Evolutionary conservation across 768 basidiomycete species (phyloP).

Genomic region (Postia placenta): DNA sequence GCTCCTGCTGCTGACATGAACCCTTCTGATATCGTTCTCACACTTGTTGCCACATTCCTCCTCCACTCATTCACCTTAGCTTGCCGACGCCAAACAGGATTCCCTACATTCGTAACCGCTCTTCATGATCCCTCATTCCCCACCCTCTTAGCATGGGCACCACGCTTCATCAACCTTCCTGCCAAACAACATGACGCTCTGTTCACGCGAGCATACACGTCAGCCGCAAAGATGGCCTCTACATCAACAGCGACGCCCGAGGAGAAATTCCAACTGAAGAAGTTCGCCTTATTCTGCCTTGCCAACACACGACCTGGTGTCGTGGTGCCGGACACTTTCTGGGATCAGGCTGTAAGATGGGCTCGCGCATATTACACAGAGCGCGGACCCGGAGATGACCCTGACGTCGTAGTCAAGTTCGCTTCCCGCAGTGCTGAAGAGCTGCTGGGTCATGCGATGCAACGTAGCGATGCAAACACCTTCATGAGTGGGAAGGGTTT

Average conservation of each 20-base stretch:
- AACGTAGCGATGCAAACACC: constrained; percentile 18
- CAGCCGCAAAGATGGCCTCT: constrained; percentile 36
- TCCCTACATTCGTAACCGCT: constrained; percentile 24
- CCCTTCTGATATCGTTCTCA: constrained; percentile 33
- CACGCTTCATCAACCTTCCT: constrained; percentile 35
- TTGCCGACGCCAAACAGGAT: constrained; percentile 19
- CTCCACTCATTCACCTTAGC: constrained; percentile 43
- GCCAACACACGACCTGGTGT: constrained; percentile 42
- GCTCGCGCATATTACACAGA: constrained; percentile 13
- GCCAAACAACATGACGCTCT: constrained; percentile 51
- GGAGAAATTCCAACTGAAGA: constrained; percentile 30
- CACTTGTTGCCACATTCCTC: constrained; percentile 55
- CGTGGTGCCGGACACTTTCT: constrained; percentile 49
- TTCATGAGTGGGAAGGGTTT: constrained; percentile 52
- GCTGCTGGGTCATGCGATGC: constrained; percentile 36
- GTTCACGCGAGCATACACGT: constrained; percentile 54
- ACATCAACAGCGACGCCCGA: constrained; percentile 15
- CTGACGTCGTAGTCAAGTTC: no score
- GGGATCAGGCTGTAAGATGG: constrained; percentile 61
- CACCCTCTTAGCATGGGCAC: constrained; percentile 50
- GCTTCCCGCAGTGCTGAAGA: constrained; percentile 40
- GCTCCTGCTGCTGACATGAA: constrained; percentile 28
- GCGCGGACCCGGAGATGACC: not conserved
- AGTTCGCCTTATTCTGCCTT: constrained; percentile 41
- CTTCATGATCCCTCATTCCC: constrained; percentile 24